Conservation (phyloP, 441 rosid species). For the Corymbia calophylla region DNA sequence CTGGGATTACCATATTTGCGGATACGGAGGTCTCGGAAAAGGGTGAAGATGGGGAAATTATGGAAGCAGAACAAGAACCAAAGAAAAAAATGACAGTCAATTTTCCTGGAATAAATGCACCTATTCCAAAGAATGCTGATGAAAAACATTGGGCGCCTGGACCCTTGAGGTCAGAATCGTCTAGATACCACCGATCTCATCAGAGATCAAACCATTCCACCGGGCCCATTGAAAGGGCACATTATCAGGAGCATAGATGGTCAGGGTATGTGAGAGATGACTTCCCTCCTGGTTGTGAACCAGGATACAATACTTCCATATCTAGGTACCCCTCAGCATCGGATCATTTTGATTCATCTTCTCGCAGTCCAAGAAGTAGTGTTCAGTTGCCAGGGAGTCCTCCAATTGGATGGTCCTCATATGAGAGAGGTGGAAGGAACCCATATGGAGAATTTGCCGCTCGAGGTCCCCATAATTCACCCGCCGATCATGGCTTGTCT, state of each 20-base stretch:
- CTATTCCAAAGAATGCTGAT: constrained; percentile 79
- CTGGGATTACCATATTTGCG: constrained; percentile 74
- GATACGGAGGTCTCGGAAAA: constrained; percentile 49
- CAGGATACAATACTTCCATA: constrained; percentile 18
- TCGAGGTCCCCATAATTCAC: constrained; percentile 17
- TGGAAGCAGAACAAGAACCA: constrained; percentile 30
- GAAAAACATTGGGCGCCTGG: constrained; percentile 54
- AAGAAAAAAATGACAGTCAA: constrained; percentile 48
- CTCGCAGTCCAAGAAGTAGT: constrained; percentile 10
- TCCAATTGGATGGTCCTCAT: constrained; percentile 22
- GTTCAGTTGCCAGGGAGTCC: constrained; percentile 15
- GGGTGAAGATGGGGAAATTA: constrained; percentile 74
- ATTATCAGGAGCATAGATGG: constrained; percentile 34
- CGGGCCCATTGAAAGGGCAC: constrained; percentile 30
- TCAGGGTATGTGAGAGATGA: constrained; percentile 27
- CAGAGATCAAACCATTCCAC: constrained; percentile 28
- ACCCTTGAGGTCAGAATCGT: constrained; percentile 26
- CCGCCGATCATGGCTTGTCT: constrained; percentile 10
- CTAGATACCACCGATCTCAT: constrained; percentile 22
- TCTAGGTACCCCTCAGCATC: constrained; percentile 58
- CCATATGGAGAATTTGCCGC: constrained; percentile 22
- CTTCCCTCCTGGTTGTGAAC: constrained; percentile 47
- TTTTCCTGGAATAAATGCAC: constrained; percentile 89
- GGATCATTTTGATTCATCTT: constrained; percentile 24
- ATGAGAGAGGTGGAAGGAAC: constrained; percentile 37